Percentiles rank a stretch among this genome's conserved stretches.
Evolutionary conservation across 352 stramenopile species (phyloP).

Genomic region (Phytophthora ramorum): DNA sequence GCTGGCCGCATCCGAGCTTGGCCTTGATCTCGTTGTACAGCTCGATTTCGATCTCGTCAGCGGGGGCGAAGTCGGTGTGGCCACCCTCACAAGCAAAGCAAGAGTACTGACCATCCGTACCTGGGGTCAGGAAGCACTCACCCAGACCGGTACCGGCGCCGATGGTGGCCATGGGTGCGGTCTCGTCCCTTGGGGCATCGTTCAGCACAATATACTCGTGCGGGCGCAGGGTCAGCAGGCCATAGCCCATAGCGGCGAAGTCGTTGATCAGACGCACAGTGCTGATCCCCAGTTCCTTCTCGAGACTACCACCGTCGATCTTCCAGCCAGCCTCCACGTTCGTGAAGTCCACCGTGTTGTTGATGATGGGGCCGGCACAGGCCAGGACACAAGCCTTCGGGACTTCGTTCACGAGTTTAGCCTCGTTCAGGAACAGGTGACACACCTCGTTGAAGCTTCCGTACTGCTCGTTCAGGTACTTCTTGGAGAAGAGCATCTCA

Average conservation of each 20-base stretch:
- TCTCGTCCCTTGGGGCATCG: slow-evolving; percentile 59
- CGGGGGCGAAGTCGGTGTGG: no score
- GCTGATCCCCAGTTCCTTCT: slow-evolving; percentile 65
- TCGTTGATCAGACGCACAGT: slow-evolving; percentile 40
- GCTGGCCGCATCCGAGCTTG: no score
- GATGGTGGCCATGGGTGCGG: slow-evolving; percentile 93
- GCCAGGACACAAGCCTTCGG: slow-evolving; percentile 76
- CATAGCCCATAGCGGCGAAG: slow-evolving; percentile 94
- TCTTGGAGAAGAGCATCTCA: no score
- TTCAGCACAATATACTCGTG: slow-evolving; percentile 91
- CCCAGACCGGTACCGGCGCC: no score
- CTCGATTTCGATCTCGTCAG: no score
- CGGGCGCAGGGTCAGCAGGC: slow-evolving; percentile 93
- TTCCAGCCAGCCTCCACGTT: slow-evolving; percentile 8
- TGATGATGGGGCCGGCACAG: slow-evolving; percentile 83
- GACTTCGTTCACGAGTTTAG: slow-evolving; percentile 73
- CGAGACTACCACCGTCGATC: slow-evolving; percentile 74
- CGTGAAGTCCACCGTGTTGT: slow-evolving; percentile 68
- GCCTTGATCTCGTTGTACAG: no score
- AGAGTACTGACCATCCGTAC: no score
- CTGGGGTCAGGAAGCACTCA: no score
- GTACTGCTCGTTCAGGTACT: no score
- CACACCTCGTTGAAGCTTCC: no score
- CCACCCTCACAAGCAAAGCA: no score
- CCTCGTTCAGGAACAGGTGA: no score